Evolutionary conservation across 2,329 filamentous ascomycete genomes (phyloP).

Genomic region (Xylaria sp.): DNA sequence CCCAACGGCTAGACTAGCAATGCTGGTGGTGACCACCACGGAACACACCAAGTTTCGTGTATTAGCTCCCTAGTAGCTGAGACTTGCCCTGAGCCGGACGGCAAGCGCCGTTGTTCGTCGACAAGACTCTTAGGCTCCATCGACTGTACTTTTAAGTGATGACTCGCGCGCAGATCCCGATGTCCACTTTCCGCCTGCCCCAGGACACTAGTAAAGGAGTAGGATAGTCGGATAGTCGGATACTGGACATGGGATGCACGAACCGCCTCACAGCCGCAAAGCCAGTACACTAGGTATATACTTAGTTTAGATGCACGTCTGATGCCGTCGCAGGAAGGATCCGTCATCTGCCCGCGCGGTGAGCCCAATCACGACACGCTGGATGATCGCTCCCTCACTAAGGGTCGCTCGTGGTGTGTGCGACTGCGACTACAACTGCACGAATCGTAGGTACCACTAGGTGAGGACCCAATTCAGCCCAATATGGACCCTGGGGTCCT

Average conservation of each 20-base stretch:
- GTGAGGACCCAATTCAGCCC: conserved; percentile 14
- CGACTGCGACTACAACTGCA: conserved; percentile 12
- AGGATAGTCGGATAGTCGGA: conserved; percentile 8
- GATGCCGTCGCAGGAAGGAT: conserved; percentile 35
- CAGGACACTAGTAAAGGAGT: background rate
- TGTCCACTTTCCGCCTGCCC: conserved; percentile 3
- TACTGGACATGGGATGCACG: conserved; percentile 15
- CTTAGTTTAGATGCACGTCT: conserved; percentile 20
- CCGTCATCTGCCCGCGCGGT: conserved; percentile 34
- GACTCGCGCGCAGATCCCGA: conserved; percentile 4
- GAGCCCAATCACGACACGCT: conserved; percentile 24
- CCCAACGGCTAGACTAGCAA: background rate
- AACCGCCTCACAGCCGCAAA: conserved; percentile 23
- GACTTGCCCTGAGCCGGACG: conserved; percentile 8
- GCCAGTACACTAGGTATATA: conserved; percentile 3
- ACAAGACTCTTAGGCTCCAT: background rate
- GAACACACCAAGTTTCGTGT: background rate
- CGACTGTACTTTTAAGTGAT: background rate
- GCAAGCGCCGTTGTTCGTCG: background rate
- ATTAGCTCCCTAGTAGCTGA: background rate
- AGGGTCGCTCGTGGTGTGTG: conserved; percentile 12
- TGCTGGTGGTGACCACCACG: conserved; percentile 1
- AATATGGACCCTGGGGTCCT: conserved; percentile 23
- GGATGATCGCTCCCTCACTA: conserved; percentile 6
- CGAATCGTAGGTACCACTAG: conserved; percentile 3